A percentile compares a stretch with the other conserved stretches of the same genome.
phyloP scores from a whole-genome alignment of 2,329 filamentous ascomycete species.

The Sordariomycetes sp. region DNA sequence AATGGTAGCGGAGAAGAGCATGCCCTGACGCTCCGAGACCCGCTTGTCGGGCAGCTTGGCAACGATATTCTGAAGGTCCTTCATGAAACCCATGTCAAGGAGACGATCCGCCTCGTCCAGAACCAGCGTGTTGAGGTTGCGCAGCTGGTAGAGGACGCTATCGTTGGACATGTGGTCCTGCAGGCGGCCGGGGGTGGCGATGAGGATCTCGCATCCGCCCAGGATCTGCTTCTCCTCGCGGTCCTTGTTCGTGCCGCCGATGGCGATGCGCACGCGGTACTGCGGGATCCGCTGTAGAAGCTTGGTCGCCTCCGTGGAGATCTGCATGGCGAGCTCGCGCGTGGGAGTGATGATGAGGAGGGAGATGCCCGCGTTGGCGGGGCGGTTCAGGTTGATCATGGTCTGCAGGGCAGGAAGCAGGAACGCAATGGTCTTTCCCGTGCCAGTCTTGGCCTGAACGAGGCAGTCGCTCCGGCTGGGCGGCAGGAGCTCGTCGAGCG shows the following conservation, averaged over 20 bases:
- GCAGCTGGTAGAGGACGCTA: slow-evolving; percentile 53
- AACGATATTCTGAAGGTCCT: slow-evolving; percentile 64
- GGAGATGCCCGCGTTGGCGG: slow-evolving; percentile 28
- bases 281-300: slow-evolving; percentile 61
- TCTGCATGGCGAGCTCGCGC: slow-evolving; percentile 57
- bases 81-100: slow-evolving; percentile 76
- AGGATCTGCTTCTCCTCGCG: slow-evolving; percentile 59
- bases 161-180: slow-evolving; percentile 68
- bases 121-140: slow-evolving; percentile 61
- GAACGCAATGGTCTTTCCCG: slow-evolving; percentile 77
- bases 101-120: slow-evolving; percentile 76
- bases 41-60: slow-evolving; percentile 51
- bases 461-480: slow-evolving; percentile 37
- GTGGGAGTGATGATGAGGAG: slow-evolving; percentile 58
- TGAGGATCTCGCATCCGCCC: slow-evolving; percentile 62
- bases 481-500: slow-evolving; percentile 31
- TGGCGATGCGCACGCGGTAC: slow-evolving; percentile 65
- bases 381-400: slow-evolving; percentile 37
- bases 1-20: slow-evolving; percentile 79
- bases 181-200: slow-evolving; percentile 69
- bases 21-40: slow-evolving; percentile 51
- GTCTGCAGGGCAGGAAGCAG: slow-evolving; percentile 72
- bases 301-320: slow-evolving; percentile 56
- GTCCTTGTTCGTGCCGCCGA: slow-evolving; percentile 67
- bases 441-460: slow-evolving; percentile 78